Evolutionary conservation across 2,329 filamentous ascomycete species (phyloP), one percentile per base, ranked within the genome.

Genomic region (Pseudocercospora eumusae): DNA sequence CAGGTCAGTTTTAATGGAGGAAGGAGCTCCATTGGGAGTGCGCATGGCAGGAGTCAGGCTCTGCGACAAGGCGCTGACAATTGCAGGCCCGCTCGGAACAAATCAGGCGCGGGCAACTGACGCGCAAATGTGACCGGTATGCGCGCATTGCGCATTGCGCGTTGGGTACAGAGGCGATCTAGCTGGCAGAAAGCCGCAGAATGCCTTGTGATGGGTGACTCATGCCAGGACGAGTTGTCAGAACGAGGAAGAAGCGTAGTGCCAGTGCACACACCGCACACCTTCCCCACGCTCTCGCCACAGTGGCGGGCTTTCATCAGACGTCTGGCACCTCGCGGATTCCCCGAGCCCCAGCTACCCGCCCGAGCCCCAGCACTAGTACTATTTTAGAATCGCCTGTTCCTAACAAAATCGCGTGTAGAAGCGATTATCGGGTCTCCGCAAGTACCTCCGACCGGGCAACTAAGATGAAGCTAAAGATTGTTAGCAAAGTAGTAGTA

Each of bases 31-130:
- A 52, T 52, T 52, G 40, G 56, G 55, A 55, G 59, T 44, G 59
- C 59, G 49, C 52, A 49, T 57, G 59, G 56, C 44, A 54, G 52
- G 50, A 36, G 40, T 56, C 59, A 56, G 53, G 59, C 59, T 56
- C 55, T 25, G 20, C 21, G 47, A 25, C 21, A 52, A 52, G 47
- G 47, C 47, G 47, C 47, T 52, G 47, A 52, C 47, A 52, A 28
- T 52, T 52, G 47, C 47, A 52, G 47, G 47, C 11, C 47, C 47
- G 47, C 21, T 52, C 47, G 47, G 47, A 52, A 52, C 47, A 52
- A 52, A 52, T 52, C 47, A 52, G 47, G 25, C 31, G 47, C 47
- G 47, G 6, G 47, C 47, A 28, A 52, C 23, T 52, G 47, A 52
- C 47, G 47, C 47, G 47, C 47, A 28, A 18, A 52, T 52, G 47